Evolutionary conservation across 108 stramenopile species (phyloP).

Genomic region (Pseudonitzschia multistriata): DNA sequence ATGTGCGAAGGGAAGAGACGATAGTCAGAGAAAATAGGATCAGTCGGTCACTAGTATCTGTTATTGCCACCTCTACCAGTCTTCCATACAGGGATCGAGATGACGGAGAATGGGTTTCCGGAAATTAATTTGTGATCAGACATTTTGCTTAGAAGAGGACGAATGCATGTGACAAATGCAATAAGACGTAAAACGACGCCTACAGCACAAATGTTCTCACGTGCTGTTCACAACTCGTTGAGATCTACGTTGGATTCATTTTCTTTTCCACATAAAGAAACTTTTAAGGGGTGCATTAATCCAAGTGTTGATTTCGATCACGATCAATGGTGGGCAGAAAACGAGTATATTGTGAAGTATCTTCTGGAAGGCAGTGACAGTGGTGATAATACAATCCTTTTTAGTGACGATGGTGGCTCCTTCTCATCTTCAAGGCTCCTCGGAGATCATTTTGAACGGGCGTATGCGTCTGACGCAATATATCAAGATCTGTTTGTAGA

Average conservation of each 20-base stretch:
- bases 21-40: no score
- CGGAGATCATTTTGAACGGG: not conserved
- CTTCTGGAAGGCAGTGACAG: not conserved
- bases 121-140: no score
- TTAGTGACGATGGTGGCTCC: not conserved
- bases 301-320: not conserved
- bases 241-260: not conserved
- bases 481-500: constrained; percentile 17
- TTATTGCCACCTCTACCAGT: no score
- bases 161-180: no score
- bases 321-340: not conserved
- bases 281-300: not conserved
- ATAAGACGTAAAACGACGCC: no score
- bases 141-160: no score
- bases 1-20: no score
- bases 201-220: not conserved
- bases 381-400: not conserved
- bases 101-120: no score
- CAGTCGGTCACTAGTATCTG: no score
- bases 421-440: not conserved
- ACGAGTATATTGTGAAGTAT: not conserved
- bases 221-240: not conserved
- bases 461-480: constrained; percentile 8
- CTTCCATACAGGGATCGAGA: no score
- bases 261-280: not conserved